Evolutionary conservation across 148 eudicot genomes (phyloP).

Genomic region (Cornus florida): DNA sequence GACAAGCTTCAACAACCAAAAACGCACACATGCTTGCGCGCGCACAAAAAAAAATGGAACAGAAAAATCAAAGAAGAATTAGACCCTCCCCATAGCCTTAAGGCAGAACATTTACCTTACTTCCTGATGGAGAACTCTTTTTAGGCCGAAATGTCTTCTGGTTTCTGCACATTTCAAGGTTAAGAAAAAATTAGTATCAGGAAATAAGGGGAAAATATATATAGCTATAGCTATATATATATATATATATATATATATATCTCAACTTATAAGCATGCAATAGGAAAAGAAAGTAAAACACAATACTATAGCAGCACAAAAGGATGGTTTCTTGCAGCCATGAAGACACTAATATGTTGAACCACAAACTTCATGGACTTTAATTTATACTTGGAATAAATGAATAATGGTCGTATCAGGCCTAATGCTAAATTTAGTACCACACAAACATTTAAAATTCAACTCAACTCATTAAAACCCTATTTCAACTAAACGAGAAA

Average conservation of each 20-base stretch:
- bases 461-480: too few species aligned
- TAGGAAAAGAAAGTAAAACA: not conserved
- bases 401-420: too few species aligned
- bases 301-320: not conserved
- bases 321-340: not conserved
- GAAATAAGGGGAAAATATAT: not conserved
- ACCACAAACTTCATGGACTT: too few species aligned
- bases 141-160: constrained; percentile 86
- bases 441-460: too few species aligned
- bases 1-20: not conserved
- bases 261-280: not conserved
- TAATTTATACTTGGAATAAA: too few species aligned
- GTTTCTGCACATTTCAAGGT: constrained; percentile 44
- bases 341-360: not conserved
- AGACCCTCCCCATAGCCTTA: too few species aligned
- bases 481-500: too few species aligned
- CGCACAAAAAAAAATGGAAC: not conserved
- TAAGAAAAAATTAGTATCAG: constrained; percentile 2
- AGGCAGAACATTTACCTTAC: constrained; percentile 45
- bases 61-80: not conserved
- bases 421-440: too few species aligned
- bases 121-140: constrained; percentile 78
- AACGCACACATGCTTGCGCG: not conserved
- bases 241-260: not conserved
- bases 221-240: not conserved